phyloP scores from a whole-genome alignment of 139 green algal genomes.

The Eudorina sp. region DNA sequence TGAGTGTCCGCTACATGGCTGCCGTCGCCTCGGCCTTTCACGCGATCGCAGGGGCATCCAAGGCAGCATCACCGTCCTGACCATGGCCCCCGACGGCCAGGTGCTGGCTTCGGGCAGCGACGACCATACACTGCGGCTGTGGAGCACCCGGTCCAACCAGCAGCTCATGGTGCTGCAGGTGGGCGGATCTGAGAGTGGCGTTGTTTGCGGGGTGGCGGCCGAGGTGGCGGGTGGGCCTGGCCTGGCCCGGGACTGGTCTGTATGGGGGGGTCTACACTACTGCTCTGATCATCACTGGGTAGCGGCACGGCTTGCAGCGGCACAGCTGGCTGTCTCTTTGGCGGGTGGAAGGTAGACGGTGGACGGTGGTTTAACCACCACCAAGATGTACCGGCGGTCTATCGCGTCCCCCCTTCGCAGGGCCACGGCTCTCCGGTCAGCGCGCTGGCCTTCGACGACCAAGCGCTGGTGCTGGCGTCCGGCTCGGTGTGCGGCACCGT shows the following conservation, averaged over 20 bases:
- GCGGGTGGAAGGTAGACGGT: too few relatives aligned
- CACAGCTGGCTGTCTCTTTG: too few relatives aligned
- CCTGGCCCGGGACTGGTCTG: too few relatives aligned
- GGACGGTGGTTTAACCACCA: too few relatives aligned
- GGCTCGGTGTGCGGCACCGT: constrained; percentile 33
- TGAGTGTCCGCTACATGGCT: too few relatives aligned
- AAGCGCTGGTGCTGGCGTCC: constrained; percentile 12
- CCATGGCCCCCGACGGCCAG: constrained; percentile 38
- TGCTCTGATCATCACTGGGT: too few relatives aligned
- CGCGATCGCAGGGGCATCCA: constrained; percentile 15
- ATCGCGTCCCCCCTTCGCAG: not conserved
- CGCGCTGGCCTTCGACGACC: constrained; percentile 35
- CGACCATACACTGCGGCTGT: constrained; percentile 44
- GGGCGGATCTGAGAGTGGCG: too few relatives aligned
- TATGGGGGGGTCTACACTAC: too few relatives aligned
- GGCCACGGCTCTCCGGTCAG: not conserved
- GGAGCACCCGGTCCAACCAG: constrained; percentile 38
- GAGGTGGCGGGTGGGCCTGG: too few relatives aligned
- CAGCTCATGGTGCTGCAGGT: constrained; percentile 48
- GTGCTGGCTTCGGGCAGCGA: constrained; percentile 13
- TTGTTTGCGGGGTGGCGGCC: too few relatives aligned
- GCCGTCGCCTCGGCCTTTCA: not conserved
- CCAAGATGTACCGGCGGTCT: not conserved
- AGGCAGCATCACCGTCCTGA: constrained; percentile 18
- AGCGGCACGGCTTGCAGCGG: too few relatives aligned